A percentile compares a stretch with the other conserved stretches of the same genome.
phyloP scores from a whole-genome alignment of 2,329 filamentous ascomycete species.

The Diaporthe vaccinii region DNA sequence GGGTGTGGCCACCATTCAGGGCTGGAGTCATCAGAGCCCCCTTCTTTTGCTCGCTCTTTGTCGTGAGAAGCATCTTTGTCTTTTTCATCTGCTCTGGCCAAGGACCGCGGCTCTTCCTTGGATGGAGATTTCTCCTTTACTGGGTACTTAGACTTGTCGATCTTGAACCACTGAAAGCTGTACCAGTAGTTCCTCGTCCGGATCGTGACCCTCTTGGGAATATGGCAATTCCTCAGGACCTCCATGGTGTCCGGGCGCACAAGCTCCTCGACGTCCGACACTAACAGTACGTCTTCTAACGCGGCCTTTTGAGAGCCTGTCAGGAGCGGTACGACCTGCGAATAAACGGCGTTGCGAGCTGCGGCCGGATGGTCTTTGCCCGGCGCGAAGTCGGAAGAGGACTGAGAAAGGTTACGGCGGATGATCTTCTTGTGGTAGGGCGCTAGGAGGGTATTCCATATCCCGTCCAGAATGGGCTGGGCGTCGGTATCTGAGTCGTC shows the following conservation, averaged over 20 bases:
- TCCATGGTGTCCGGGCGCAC: constrained; percentile 52
- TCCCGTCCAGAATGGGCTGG: constrained; percentile 52
- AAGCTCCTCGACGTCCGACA: constrained; percentile 63
- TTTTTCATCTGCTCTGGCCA: neutral
- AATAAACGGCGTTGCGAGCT: constrained; percentile 55
- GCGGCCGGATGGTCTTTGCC: constrained; percentile 55
- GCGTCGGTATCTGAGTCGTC: constrained; percentile 55
- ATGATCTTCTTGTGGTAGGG: constrained; percentile 57
- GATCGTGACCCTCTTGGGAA: constrained; percentile 51
- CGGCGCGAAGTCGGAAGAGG: constrained; percentile 42
- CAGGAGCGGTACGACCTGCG: constrained; percentile 55
- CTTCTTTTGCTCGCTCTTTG: neutral
- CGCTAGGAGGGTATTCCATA: constrained; percentile 51
- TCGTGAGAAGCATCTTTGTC: neutral
- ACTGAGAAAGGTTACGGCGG: constrained; percentile 52
- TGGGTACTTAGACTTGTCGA: constrained; percentile 1
- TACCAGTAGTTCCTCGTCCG: constrained; percentile 55
- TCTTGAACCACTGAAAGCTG: constrained; percentile 54
- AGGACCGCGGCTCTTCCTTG: neutral
- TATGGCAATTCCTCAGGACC: constrained; percentile 52
- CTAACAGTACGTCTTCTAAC: constrained; percentile 56
- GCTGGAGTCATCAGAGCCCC: neutral
- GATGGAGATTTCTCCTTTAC: neutral
- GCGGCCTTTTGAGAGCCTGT: constrained; percentile 49
- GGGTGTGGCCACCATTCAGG: constrained; percentile 57